Conservation (phyloP, 2,329 filamentous ascomycete genomes). For the Trichoderma harzianum region DNA sequence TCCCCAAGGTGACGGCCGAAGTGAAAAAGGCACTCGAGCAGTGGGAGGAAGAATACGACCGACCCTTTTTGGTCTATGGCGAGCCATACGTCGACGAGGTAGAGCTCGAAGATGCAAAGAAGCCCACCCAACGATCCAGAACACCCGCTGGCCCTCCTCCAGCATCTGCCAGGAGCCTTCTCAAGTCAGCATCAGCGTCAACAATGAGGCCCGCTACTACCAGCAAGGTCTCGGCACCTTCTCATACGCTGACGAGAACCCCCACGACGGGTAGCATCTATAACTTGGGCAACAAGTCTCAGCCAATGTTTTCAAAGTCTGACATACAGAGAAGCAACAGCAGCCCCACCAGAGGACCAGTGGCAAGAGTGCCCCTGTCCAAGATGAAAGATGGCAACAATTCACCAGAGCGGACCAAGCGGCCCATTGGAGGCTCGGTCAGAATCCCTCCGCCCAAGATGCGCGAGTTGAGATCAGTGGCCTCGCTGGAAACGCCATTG, state of each 20-base stretch:
- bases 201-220: conserved; percentile 10
- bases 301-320: conserved; percentile 19
- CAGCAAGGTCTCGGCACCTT: conserved; percentile 33
- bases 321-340: conserved; percentile 30
- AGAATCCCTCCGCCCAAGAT: conserved; percentile 85
- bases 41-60: conserved; percentile 93
- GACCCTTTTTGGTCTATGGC: conserved; percentile 89
- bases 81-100: conserved; percentile 85
- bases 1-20: conserved; percentile 88
- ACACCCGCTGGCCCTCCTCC: conserved; percentile 66
- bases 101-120: conserved; percentile 58
- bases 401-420: conserved; percentile 67
- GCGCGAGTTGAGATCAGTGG: conserved; percentile 65
- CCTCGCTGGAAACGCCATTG: conserved; percentile 49
- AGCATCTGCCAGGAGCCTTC: conserved; percentile 34
- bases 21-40: conserved; percentile 74
- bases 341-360: conserved; percentile 57
- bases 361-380: conserved; percentile 64
- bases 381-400: conserved; percentile 70
- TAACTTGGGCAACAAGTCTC: conserved; percentile 29
- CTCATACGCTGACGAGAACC: conserved; percentile 50
- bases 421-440: conserved; percentile 50
- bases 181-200: conserved; percentile 3
- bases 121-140: conserved; percentile 59
- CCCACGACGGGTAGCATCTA: conserved; percentile 43